Base-by-base conservation (phyloP, 176 grass and related monocot species). In the Luzula sylvatica region DNA sequence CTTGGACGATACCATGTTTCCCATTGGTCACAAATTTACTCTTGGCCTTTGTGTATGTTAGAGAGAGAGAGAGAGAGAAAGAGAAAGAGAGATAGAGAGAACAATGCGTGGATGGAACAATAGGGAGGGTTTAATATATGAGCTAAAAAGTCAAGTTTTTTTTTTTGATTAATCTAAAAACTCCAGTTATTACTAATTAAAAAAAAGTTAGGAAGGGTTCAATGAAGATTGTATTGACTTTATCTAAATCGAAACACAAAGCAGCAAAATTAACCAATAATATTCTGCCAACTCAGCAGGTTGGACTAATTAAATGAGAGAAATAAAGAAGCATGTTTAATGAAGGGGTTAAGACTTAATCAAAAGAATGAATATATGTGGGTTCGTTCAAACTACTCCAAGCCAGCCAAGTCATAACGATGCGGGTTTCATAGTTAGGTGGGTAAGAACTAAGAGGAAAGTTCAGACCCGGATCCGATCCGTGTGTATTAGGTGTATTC, bases 1-100 rank as follows among this genome's bases (percentile, higher is more conserved):
- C 18, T 50, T 40, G 0, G 56, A 70, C 62, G 76, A 78, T 0
- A 88, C 7, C 23, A 88, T 56, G 24, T 88, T 95, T 43, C 89
- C 89, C 89, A 95, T 94, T 53, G 19, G 28, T 20, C 9, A 9
- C 30, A 4, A 35, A 35, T 35, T 35, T 35, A 9, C 9, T 35
- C 9, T 35, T 35, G 30, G 30, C 15, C 5, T 14, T 3, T 16
- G n/a, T n/a, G n/a, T 12, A 50, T n/a, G 15, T 32, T 20, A 19
- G 23, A 70, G 44, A 45, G 16, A 66, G 60, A 56, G 17, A 49
- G 15, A 35, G 30, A 26, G 41, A 52, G 26, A 21, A n/a, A 62
- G 27, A 53, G 14, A 9, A n/a, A 14, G 57, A 64, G 47, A n/a
- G 56, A 20, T 72, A 47, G 30, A 48, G 30, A 47, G 46, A 32